A percentile compares a stretch with the other conserved stretches of the same genome.
phyloP scores from a whole-genome alignment of 1,139 yeast species.

The Zygoascus sp. region DNA sequence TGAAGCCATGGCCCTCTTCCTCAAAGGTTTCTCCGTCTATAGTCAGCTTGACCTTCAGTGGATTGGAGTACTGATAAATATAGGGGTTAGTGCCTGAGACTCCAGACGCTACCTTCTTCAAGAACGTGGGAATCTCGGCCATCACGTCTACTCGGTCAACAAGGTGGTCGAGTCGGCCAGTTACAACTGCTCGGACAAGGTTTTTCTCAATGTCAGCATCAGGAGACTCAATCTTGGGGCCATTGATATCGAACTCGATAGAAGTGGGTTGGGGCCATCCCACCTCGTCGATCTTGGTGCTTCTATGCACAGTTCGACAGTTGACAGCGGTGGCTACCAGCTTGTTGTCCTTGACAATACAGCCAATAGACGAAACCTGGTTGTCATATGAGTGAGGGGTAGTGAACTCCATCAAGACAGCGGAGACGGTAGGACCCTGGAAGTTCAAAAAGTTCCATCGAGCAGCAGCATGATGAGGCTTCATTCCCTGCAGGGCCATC shows the following conservation, averaged over 20 bases:
- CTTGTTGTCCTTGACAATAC: conserved; percentile 60
- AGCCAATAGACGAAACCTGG: conserved; percentile 76
- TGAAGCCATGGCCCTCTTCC: conserved; percentile 69
- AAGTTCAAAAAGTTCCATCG: conserved; percentile 92
- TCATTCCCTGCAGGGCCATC: conserved; percentile 99
- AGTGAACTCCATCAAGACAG: conserved; percentile 89
- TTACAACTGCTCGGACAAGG: conserved; percentile 32
- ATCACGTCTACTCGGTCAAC: conserved; percentile 94
- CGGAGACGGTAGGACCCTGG: conserved; percentile 70
- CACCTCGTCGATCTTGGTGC: conserved; percentile 58
- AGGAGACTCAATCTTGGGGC: conserved; percentile 42
- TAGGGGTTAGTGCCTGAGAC: conserved; percentile 94
- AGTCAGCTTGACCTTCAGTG: conserved; percentile 27
- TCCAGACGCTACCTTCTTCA: conserved; percentile 87
- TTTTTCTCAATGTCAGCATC: conserved; percentile 39
- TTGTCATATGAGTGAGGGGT: conserved; percentile 88
- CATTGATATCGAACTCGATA: conserved; percentile 56
- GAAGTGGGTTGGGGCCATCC: conserved; percentile 89
- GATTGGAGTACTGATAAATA: conserved; percentile 82
- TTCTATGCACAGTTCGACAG: conserved; percentile 60
- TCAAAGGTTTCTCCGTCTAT: conserved; percentile 37
- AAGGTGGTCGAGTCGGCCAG: conserved; percentile 45
- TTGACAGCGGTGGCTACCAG: conserved; percentile 62
- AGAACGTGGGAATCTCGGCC: conserved; percentile 94
- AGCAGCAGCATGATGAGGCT: conserved; percentile 98